A percentile compares a stretch with the other conserved stretches of the same genome.
Conservation (phyloP, 2,329 filamentous ascomycete species). For the Alternaria triticimaculans region DNA sequence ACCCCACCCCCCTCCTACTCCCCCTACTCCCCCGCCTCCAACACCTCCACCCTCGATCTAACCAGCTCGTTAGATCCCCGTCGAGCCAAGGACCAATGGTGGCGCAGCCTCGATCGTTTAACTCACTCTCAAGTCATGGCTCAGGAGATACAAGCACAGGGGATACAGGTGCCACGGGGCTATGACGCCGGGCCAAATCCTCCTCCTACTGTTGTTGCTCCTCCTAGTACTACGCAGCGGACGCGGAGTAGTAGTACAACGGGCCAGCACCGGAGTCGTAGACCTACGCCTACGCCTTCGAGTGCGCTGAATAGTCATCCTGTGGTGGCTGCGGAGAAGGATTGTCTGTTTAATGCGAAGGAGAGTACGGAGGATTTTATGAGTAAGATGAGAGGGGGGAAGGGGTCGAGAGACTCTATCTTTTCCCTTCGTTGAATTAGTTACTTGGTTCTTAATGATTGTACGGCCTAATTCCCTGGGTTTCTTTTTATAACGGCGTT, state of each 20-base stretch:
- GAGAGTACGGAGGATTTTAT: conserved; percentile 4
- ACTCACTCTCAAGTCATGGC: conserved; percentile 5
- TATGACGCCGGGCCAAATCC: not conserved
- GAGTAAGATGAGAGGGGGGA: not conserved
- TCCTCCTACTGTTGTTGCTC: not conserved
- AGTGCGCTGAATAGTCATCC: not conserved
- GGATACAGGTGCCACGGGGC: not conserved
- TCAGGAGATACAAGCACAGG: not conserved
- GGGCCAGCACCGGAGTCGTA: not conserved
- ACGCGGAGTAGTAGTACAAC: not conserved
- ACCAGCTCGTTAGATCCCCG: conserved; percentile 29
- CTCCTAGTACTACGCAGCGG: not conserved
- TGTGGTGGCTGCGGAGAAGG: not conserved
- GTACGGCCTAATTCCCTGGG: not conserved
- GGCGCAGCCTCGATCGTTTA: conserved; percentile 17
- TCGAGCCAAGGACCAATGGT: conserved; percentile 19
- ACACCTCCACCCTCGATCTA: conserved; percentile 23
- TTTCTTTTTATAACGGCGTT: not conserved
- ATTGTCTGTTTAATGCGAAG: not conserved
- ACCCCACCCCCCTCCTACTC: conserved; percentile 13
- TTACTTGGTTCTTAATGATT: not conserved
- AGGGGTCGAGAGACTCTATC: not conserved
- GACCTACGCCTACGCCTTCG: not conserved
- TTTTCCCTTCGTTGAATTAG: too few species aligned
- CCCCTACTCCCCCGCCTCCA: conserved; percentile 10